phyloP scores from a whole-genome alignment of 805 yeast genomes.

The Teunomyces kruisii region DNA sequence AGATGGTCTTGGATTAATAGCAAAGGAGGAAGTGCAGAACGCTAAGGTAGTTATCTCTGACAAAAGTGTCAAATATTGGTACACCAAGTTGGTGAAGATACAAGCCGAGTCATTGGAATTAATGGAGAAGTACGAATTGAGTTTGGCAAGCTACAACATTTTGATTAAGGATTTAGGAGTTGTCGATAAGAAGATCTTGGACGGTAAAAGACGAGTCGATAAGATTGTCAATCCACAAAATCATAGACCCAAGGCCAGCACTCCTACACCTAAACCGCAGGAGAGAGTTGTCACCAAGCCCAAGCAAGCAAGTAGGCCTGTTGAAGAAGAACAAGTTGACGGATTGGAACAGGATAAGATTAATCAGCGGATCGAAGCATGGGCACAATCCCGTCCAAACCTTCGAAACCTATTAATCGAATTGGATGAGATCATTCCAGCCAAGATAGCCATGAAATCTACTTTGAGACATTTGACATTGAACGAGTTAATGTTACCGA shows the following conservation, averaged over 20 bases:
- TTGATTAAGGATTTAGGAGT: constrained; percentile 65
- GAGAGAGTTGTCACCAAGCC: constrained; percentile 8
- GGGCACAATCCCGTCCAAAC: constrained; percentile 36
- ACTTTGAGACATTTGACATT: constrained; percentile 31
- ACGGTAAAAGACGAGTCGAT: constrained; percentile 79
- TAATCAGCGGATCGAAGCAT: constrained; percentile 8
- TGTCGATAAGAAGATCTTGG: constrained; percentile 63
- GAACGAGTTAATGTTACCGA: constrained; percentile 81
- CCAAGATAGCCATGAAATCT: constrained; percentile 33
- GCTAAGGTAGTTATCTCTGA: constrained; percentile 37
- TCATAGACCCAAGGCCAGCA: constrained; percentile 15
- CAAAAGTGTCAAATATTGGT: constrained; percentile 63
- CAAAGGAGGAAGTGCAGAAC: constrained; percentile 25
- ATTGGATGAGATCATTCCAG: constrained; percentile 61
- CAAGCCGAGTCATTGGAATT: constrained; percentile 86
- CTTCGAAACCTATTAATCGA: constrained; percentile 74
- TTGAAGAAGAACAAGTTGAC: constrained; percentile 47
- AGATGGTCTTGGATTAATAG: constrained; percentile 43
- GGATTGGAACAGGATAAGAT: constrained; percentile 11
- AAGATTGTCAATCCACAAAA: constrained; percentile 58
- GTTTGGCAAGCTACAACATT: constrained; percentile 59
- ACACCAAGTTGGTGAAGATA: constrained; percentile 66
- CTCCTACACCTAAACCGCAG: constrained; percentile 8
- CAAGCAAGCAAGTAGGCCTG: constrained; percentile 2
- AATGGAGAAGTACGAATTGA: constrained; percentile 65